Conservation (phyloP, 305 asterid genomes). For the Solanum hybrid region DNA sequence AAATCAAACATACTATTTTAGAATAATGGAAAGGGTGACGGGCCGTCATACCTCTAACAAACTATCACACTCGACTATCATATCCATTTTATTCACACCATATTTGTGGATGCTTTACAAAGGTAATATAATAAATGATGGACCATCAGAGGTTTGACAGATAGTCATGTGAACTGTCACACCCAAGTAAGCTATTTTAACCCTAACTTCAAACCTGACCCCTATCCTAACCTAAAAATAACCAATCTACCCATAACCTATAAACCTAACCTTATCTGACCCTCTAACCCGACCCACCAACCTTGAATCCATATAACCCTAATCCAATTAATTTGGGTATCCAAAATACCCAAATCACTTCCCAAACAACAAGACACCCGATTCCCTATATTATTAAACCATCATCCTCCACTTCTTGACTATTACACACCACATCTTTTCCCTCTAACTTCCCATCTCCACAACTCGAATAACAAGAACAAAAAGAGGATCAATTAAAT, state of each 20-base stretch:
- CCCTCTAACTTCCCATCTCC: not conserved
- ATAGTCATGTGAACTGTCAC: not conserved
- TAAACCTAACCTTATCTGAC: too few species aligned
- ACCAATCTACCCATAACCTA: not conserved
- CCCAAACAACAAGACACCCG: not conserved
- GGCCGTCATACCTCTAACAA: not conserved
- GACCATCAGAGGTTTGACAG: not conserved
- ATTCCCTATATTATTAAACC: not conserved
- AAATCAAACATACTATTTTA: not conserved
- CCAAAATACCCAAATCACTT: not conserved
- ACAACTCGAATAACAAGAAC: not conserved
- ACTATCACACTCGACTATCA: not conserved
- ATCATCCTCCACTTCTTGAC: not conserved
- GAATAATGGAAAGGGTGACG: not conserved
- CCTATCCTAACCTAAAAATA: not conserved
- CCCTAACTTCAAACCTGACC: not conserved
- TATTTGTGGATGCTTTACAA: not conserved
- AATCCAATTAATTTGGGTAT: not conserved
- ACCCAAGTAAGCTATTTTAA: not conserved
- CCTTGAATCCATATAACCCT: not conserved
- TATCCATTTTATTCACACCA: not conserved
- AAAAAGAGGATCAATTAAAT: not conserved
- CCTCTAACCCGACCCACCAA: not conserved
- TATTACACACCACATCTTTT: not conserved
- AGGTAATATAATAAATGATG: not conserved